Conservation (phyloP, 2,329 filamentous ascomycete species). For the Cryphonectria nitschkei region DNA sequence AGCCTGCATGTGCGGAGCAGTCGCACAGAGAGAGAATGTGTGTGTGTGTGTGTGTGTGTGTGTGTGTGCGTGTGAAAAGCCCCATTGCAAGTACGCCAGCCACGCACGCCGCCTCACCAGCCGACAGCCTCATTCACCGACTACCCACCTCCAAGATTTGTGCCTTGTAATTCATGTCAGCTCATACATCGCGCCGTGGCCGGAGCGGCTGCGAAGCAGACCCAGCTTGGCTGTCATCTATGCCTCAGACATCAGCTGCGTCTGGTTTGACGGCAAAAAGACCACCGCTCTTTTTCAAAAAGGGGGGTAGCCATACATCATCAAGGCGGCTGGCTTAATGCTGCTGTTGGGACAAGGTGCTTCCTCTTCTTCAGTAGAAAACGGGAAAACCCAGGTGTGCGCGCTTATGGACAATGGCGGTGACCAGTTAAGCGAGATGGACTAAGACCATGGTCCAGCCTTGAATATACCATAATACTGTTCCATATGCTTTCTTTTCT, state of each 20-base stretch:
- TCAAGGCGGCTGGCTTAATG: background rate
- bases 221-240: constrained; percentile 15
- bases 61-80: background rate
- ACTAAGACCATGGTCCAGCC: background rate
- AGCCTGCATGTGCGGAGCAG: constrained; percentile 3
- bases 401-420: constrained; percentile 18
- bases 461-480: background rate
- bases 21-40: background rate
- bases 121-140: constrained; percentile 5
- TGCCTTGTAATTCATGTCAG: background rate
- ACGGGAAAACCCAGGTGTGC: too few species aligned
- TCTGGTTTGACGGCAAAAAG: constrained; percentile 18
- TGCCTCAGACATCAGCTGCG: constrained; percentile 25
- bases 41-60: too few species aligned
- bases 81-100: background rate
- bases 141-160: background rate
- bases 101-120: constrained; percentile 1
- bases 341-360: background rate
- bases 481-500: background rate
- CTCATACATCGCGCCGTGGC: background rate
- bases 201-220: background rate
- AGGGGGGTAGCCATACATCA: constrained; percentile 1
- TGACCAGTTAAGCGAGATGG: constrained; percentile 9
- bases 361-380: background rate
- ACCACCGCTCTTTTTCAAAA: background rate